Percentiles rank a stretch among this genome's conserved stretches.
phyloP scores from a whole-genome alignment of 495 filamentous ascomycete genomes.

The Rostrohypoxylon terebratum region DNA sequence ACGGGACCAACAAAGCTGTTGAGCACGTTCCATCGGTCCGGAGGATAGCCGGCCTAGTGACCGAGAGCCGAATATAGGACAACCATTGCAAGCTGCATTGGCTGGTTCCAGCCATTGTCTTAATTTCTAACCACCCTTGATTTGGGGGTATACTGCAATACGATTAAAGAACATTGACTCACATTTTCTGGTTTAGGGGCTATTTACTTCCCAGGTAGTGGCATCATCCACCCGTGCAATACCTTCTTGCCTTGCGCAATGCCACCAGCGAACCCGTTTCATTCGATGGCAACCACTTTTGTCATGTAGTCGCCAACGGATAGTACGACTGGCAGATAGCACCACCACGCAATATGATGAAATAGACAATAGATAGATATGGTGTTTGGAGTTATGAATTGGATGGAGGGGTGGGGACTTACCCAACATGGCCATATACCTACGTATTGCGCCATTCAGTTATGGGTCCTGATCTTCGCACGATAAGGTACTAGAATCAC shows the following conservation, averaged over 20 bases:
- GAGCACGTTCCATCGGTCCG: slow-evolving; percentile 32
- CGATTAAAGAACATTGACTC: slow-evolving; percentile 35
- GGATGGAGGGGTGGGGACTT: neutral
- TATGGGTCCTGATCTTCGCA: slow-evolving; percentile 2
- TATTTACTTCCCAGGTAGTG: slow-evolving; percentile 45
- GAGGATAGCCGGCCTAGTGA: slow-evolving; percentile 36
- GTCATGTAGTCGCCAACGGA: slow-evolving; percentile 28
- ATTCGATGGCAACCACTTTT: slow-evolving; percentile 28
- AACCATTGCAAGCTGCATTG: slow-evolving; percentile 42
- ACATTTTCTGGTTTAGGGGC: slow-evolving; percentile 45
- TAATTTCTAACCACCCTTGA: neutral
- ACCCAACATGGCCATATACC: neutral
- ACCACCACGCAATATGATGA: slow-evolving; percentile 6
- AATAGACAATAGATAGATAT: slow-evolving; percentile 7
- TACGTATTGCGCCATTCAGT: slow-evolving; percentile 11
- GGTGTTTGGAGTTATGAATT: neutral
- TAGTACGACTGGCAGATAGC: slow-evolving; percentile 1
- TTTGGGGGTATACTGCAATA: slow-evolving; percentile 17
- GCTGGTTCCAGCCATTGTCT: slow-evolving; percentile 22
- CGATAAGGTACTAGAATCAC: neutral
- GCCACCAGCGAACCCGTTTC: slow-evolving; percentile 20
- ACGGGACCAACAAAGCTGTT: slow-evolving; percentile 45
- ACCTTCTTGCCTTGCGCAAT: slow-evolving; percentile 34
- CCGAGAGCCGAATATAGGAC: slow-evolving; percentile 22
- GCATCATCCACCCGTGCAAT: slow-evolving; percentile 39